Conservation (phyloP, 805 yeast species). For the Candida methanosorbosa region DNA sequence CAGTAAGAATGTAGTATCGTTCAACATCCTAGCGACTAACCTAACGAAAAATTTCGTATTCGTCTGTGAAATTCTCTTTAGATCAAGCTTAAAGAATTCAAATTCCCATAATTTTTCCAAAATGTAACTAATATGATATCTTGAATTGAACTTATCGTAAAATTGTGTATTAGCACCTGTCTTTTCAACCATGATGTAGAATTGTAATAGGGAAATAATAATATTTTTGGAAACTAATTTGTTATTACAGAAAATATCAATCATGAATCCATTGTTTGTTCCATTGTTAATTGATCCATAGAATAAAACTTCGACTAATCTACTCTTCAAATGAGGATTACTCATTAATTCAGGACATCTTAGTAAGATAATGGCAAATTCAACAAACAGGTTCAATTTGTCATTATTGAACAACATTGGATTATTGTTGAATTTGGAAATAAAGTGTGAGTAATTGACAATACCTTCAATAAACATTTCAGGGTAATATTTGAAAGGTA, state of each 20-base stretch:
- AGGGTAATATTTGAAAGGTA: slow-evolving; percentile 76
- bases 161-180: slow-evolving; percentile 94
- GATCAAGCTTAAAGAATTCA: slow-evolving; percentile 57
- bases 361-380: slow-evolving; percentile 63
- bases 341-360: slow-evolving; percentile 81
- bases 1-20: slow-evolving; percentile 84
- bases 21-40: slow-evolving; percentile 89
- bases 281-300: slow-evolving; percentile 54
- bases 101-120: slow-evolving; percentile 78
- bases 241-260: slow-evolving; percentile 55
- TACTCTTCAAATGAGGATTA: slow-evolving; percentile 89
- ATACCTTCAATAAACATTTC: slow-evolving; percentile 82
- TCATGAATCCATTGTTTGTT: slow-evolving; percentile 63
- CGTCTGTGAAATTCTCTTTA: slow-evolving; percentile 55
- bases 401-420: slow-evolving; percentile 47
- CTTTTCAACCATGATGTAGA: slow-evolving; percentile 90
- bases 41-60: slow-evolving; percentile 82
- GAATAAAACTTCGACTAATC: slow-evolving; percentile 72
- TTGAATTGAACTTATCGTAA: slow-evolving; percentile 88
- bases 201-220: slow-evolving; percentile 76
- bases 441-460: slow-evolving; percentile 58
- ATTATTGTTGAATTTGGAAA: slow-evolving; percentile 45
- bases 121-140: slow-evolving; percentile 79
- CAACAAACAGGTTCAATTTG: slow-evolving; percentile 51
- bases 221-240: slow-evolving; percentile 55